phyloP scores from a whole-genome alignment of 768 basidiomycete genomes.

The Pleurotus platypus region DNA sequence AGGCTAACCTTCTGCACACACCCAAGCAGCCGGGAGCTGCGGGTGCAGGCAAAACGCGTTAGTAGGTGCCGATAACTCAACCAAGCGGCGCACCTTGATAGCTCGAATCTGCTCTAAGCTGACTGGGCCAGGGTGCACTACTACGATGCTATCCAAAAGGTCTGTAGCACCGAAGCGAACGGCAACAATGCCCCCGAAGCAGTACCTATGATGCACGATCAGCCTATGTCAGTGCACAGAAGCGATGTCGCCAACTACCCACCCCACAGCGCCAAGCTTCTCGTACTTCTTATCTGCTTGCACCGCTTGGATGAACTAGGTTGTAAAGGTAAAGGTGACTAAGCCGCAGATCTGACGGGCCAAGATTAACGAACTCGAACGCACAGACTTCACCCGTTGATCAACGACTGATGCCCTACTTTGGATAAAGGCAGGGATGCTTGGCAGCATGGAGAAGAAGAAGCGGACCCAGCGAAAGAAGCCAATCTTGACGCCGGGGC shows the following conservation, averaged over 20 bases:
- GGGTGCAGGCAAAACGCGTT: neutral
- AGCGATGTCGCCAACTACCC: constrained; percentile 2
- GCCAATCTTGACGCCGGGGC: constrained; percentile 27
- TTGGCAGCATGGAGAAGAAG: constrained; percentile 19
- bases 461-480: constrained; percentile 25
- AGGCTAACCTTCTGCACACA: constrained; percentile 14
- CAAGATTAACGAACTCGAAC: constrained; percentile 9
- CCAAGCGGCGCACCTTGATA: constrained; percentile 23
- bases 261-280: constrained; percentile 43
- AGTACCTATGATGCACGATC: constrained; percentile 27
- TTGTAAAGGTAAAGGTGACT: neutral
- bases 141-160: constrained; percentile 33
- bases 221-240: neutral
- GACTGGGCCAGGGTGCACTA: constrained; percentile 36
- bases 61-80: neutral
- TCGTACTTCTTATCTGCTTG: constrained; percentile 36
- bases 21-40: constrained; percentile 16
- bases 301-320: constrained; percentile 33
- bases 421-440: constrained; percentile 23
- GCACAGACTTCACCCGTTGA: constrained; percentile 26
- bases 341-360: neutral
- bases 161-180: constrained; percentile 33
- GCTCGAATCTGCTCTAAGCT: constrained; percentile 28
- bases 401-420: constrained; percentile 30
- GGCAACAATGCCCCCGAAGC: constrained; percentile 36